Percentiles rank a stretch among this genome's conserved stretches.
These are phyloP conservation scores for Penicillium sp. DNA, from an alignment of 2,329 filamentous ascomycete species.

Conservation along the genomic window DNA sequence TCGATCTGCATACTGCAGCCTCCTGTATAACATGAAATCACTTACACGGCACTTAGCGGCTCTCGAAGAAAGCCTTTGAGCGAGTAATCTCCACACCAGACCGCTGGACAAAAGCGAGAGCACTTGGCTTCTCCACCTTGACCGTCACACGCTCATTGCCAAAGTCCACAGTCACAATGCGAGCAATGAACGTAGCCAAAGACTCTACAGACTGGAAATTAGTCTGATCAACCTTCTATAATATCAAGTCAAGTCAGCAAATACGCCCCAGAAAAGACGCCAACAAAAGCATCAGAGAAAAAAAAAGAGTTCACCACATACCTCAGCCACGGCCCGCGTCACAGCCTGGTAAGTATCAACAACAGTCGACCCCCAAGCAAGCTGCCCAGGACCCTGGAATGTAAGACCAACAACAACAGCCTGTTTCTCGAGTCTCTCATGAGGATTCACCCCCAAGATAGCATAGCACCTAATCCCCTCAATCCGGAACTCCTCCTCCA, in stretches of 20 bases:
- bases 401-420: conserved; percentile 45
- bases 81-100: conserved; percentile 53
- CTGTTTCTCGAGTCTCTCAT: conserved; percentile 54
- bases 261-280: neutral
- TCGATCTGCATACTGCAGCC: conserved; percentile 2
- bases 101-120: conserved; percentile 50
- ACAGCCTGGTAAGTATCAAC: conserved; percentile 42
- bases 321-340: conserved; percentile 42
- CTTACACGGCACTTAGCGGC: conserved; percentile 5
- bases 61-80: conserved; percentile 46
- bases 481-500: conserved; percentile 44
- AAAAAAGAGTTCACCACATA: conserved; percentile 18
- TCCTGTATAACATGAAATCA: neutral
- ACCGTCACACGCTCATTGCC: conserved; percentile 50
- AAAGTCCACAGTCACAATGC: conserved; percentile 48
- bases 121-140: conserved; percentile 52
- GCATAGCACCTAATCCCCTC: conserved; percentile 47
- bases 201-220: conserved; percentile 54
- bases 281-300: neutral
- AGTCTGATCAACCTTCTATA: conserved; percentile 48
- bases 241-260: conserved; percentile 13
- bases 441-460: conserved; percentile 54
- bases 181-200: conserved; percentile 50
- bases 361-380: conserved; percentile 35
- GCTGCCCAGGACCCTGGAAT: conserved; percentile 36